Conservation (phyloP, 768 basidiomycete genomes). For the Pulveroboletus sp. region DNA sequence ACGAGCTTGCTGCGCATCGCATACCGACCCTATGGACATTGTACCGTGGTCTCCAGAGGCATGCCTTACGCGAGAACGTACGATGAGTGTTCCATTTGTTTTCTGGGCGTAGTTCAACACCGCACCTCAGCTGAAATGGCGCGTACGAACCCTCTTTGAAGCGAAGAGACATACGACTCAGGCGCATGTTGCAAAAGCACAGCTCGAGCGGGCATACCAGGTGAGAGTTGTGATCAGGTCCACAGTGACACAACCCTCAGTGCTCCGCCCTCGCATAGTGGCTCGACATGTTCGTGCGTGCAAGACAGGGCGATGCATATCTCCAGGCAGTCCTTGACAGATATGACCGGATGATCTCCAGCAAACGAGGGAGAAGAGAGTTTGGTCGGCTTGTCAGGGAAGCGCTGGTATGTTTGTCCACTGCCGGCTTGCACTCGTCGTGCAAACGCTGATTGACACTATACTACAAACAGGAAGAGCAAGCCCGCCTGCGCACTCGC, state of each 20-base stretch:
- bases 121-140: conserved; percentile 48
- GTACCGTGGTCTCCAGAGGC: conserved; percentile 63
- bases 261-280: conserved; percentile 33
- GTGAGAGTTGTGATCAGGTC: conserved; percentile 32
- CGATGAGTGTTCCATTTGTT: conserved; percentile 14
- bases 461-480: conserved; percentile 47
- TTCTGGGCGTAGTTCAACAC: background rate
- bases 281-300: conserved; percentile 52
- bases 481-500: conserved; percentile 46
- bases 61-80: conserved; percentile 54
- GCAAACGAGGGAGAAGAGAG: conserved; percentile 44
- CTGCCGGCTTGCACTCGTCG: background rate
- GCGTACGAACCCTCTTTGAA: conserved; percentile 51
- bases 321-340: conserved; percentile 45
- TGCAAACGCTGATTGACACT: background rate
- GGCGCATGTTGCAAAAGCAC: conserved; percentile 41
- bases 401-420: conserved; percentile 43
- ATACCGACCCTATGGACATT: conserved; percentile 73
- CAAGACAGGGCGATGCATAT: conserved; percentile 48
- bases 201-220: conserved; percentile 52
- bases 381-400: conserved; percentile 45
- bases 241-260: background rate
- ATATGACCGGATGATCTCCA: conserved; percentile 54
- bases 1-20: conserved; percentile 63
- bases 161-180: conserved; percentile 50